Conservation (phyloP, 2,329 filamentous ascomycete genomes). For the Sclerotiophoma versabilis region DNA sequence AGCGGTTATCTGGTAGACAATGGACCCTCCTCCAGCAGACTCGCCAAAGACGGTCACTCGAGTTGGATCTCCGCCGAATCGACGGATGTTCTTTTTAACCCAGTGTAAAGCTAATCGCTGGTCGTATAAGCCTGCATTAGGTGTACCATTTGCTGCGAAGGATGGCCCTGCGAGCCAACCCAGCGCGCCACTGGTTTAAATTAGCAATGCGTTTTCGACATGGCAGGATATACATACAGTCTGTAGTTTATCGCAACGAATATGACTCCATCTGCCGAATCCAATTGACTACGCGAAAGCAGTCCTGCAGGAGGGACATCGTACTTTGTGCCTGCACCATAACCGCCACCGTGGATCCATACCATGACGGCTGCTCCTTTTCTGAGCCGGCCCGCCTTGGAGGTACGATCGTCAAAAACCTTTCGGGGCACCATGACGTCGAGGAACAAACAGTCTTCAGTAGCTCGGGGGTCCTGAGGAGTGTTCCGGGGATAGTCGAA, state of each 20-base stretch:
- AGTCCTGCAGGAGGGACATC: neutral
- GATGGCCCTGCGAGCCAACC: neutral
- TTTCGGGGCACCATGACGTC: neutral
- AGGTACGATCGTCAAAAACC: neutral
- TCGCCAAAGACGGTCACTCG: slow-evolving; percentile 44
- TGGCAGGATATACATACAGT: neutral
- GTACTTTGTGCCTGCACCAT: neutral
- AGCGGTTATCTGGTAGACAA: neutral
- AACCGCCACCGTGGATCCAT: neutral
- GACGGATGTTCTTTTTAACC: slow-evolving; percentile 57
- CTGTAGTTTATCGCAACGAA: neutral
- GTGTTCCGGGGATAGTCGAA: neutral
- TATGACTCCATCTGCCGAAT: neutral
- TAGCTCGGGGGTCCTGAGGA: neutral
- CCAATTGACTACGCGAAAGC: neutral
- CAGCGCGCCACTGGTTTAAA: neutral
- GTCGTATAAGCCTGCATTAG: slow-evolving; percentile 53
- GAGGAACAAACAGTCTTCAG: neutral
- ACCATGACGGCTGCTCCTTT: neutral
- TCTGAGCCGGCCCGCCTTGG: neutral
- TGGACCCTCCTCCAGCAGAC: slow-evolving; percentile 44
- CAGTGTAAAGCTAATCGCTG: slow-evolving; percentile 59
- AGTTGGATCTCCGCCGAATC: slow-evolving; percentile 59
- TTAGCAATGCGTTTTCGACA: neutral
- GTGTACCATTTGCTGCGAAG: slow-evolving; percentile 1